A percentile compares a stretch with the other conserved stretches of the same genome.
These are phyloP conservation scores for Linum usitatissimum DNA, from an alignment of 345 rosid genomes.

Conservation along the genomic window DNA sequence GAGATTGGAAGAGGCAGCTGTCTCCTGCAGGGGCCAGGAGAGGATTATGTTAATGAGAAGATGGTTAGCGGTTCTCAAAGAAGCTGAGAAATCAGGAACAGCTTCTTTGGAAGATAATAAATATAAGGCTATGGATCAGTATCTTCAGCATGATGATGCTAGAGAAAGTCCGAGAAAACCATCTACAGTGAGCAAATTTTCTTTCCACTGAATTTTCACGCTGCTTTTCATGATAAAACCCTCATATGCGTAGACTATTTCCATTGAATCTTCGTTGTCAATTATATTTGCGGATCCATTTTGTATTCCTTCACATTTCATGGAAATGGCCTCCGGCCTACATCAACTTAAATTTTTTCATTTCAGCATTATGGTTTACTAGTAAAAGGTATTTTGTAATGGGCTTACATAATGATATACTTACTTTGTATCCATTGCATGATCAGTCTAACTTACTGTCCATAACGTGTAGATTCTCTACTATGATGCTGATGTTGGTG, in stretches of 20 bases:
- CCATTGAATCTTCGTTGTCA: no score
- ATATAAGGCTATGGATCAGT: slow-evolving; percentile 31
- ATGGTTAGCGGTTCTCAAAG: slow-evolving; percentile 75
- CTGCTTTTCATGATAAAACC: background rate
- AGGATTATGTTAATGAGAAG: slow-evolving; percentile 59
- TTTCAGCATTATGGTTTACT: background rate
- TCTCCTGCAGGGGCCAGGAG: slow-evolving; percentile 64
- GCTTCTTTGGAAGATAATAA: slow-evolving; percentile 32
- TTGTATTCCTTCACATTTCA: no score
- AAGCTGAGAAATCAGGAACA: slow-evolving; percentile 36
- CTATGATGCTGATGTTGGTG: slow-evolving; percentile 72
- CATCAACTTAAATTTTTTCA: no score
- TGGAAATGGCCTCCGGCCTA: no score
- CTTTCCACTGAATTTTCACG: background rate
- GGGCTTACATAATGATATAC: background rate
- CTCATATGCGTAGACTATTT: no score
- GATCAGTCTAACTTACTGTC: slow-evolving; percentile 8
- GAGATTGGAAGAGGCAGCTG: slow-evolving; percentile 84
- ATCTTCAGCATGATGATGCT: slow-evolving; percentile 36
- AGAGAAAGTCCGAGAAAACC: slow-evolving; percentile 33
- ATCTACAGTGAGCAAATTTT: slow-evolving; percentile 36
- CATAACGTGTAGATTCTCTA: slow-evolving; percentile 50
- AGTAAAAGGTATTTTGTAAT: background rate
- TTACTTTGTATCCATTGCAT: background rate
- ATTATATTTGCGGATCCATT: no score